Conservation (phyloP, 148 eudicot species). For the Camellia granthamiana region DNA sequence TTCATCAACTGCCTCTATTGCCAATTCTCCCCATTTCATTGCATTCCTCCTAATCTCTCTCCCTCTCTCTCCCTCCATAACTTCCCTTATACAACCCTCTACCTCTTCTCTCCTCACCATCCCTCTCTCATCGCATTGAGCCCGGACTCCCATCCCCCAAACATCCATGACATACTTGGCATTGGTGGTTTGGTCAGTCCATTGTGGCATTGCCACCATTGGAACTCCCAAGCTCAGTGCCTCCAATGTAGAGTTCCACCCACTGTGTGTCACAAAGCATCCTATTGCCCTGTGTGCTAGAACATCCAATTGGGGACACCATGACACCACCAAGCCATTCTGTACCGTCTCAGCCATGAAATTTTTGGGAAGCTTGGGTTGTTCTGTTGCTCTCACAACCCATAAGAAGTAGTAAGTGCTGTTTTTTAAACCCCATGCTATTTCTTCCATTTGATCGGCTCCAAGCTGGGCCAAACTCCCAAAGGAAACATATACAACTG, state of each 20-base stretch:
- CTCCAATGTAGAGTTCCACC: conserved; percentile 53
- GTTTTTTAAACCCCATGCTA: conserved; percentile 29
- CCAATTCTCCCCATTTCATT: conserved; percentile 28
- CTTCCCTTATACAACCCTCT: conserved; percentile 19
- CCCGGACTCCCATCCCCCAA: conserved; percentile 33
- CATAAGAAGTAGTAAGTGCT: conserved; percentile 35
- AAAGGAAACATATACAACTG: conserved; percentile 53
- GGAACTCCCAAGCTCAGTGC: conserved; percentile 46
- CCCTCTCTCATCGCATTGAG: conserved; percentile 20
- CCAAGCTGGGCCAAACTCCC: conserved; percentile 41
- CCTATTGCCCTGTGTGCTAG: conserved; percentile 41
- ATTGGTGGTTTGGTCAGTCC: conserved; percentile 21
- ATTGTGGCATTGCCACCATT: not conserved
- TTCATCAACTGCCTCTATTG: conserved; percentile 27
- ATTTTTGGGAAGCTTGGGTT: conserved; percentile 31
- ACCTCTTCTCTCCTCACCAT: conserved; percentile 19
- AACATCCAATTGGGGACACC: conserved; percentile 49
- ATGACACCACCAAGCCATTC: conserved; percentile 36
- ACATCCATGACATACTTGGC: conserved; percentile 40
- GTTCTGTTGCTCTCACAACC: conserved; percentile 45
- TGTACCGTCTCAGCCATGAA: conserved; percentile 7
- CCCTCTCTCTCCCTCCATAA: conserved; percentile 26
- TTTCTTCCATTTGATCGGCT: conserved; percentile 31
- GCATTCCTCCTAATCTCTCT: conserved; percentile 17
- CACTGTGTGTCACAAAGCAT: conserved; percentile 52